Evolutionary conservation across 2,329 filamentous ascomycete species (phyloP).

Genomic region (Aspergillus caelatus): DNA sequence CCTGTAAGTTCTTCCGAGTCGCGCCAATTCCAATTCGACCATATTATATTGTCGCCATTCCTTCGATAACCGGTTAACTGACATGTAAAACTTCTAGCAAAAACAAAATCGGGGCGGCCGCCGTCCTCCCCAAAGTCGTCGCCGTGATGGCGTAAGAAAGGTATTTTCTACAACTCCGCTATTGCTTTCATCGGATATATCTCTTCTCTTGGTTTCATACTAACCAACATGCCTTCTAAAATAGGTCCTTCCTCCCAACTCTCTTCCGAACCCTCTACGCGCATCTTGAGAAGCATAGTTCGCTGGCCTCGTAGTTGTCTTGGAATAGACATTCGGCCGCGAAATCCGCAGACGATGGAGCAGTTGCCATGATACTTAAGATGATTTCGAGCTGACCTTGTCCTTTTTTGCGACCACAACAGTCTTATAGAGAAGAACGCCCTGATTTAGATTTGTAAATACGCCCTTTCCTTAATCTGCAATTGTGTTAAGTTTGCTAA

Average conservation of each 20-base stretch:
- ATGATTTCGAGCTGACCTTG: constrained; percentile 50
- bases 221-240: constrained; percentile 13
- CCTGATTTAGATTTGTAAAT: constrained; percentile 50
- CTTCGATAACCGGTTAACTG: constrained; percentile 10
- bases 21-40: neutral
- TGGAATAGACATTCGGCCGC: constrained; percentile 29
- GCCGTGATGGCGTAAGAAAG: constrained; percentile 90
- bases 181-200: neutral
- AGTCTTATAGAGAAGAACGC: constrained; percentile 50
- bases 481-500: neutral
- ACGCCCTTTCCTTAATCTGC: neutral
- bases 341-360: constrained; percentile 34
- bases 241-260: constrained; percentile 49
- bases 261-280: constrained; percentile 39
- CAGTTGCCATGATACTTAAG: constrained; percentile 37
- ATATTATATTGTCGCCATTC: neutral
- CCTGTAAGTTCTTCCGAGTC: constrained; percentile 49
- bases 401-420: constrained; percentile 40
- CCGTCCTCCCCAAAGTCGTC: constrained; percentile 51
- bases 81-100: constrained; percentile 21
- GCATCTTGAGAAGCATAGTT: constrained; percentile 40
- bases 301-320: constrained; percentile 29
- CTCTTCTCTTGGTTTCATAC: neutral
- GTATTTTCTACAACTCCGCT: constrained; percentile 51
- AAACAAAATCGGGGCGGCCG: constrained; percentile 33